Base-by-base conservation (phyloP, 768 basidiomycete species). In the Crepidotus variabilis region DNA sequence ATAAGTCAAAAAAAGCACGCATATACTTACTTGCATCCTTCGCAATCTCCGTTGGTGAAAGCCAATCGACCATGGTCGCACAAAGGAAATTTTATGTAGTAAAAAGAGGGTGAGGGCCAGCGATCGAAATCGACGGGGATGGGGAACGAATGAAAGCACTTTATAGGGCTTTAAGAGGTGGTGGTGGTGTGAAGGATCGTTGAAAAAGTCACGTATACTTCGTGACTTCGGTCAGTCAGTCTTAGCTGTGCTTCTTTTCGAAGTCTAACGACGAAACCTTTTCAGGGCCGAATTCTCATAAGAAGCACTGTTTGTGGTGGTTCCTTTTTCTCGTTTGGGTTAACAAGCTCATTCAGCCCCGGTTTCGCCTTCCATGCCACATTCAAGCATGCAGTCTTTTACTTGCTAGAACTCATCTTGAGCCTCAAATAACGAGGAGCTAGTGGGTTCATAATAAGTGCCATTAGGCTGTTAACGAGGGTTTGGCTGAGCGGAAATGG, bases 51-150 rank as follows among this genome's bases (percentile, higher is more conserved):
- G 65, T 67, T 28, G 63, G 62, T 10, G 84, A 82, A 55, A 72
- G 71, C 85, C 85, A 86, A 64, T 85, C 72, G 58, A 81, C 79
- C 85, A 86, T 86, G 59, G 60, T 46, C 56, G 52, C 58, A 48
- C 48, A 53, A 53, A 50, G 46, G 55, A 53, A 43, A 55, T 28
- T 28, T 28, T 28, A 8, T 28, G 28, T 8, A 28, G n/a, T 46
- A 48, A 53, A 48, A 54, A 39, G 52, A 59, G 48, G 51, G 55
- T 46, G 50, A 46, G 60, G 52, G 13, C 39, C 39, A 43, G 39
- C 57, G 62, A 64, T 63, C 61, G 59, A 54, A 58, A 35, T 28
- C 28, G 28, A 28, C 45, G 50, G 24, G 52, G 53, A 54, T 54
- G 52, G 55, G 57, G 50, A 52, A 53, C 47, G 51, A 50, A 35